Conservation (phyloP, 805 yeast genomes). For the Metschnikowia amazonensis region DNA sequence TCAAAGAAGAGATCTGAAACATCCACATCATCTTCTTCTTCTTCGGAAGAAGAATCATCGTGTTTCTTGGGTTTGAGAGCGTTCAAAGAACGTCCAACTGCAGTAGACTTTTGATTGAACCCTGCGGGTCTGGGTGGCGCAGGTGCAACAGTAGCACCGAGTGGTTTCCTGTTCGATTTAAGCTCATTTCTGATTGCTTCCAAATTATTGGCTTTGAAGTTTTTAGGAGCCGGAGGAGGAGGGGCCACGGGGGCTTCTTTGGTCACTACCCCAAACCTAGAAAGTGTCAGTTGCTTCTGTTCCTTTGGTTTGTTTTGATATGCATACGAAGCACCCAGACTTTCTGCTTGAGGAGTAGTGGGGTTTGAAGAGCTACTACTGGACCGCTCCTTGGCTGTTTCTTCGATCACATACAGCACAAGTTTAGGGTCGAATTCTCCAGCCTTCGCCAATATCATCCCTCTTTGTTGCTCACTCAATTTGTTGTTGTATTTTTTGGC, state of each 20-base stretch:
- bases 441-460: constrained; percentile 60
- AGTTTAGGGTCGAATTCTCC: constrained; percentile 49
- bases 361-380: constrained; percentile 18
- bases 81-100: constrained; percentile 38
- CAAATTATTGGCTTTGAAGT: constrained; percentile 28
- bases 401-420: constrained; percentile 46
- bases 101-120: constrained; percentile 36
- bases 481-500: constrained; percentile 69
- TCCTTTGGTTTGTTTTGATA: constrained; percentile 23
- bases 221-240: constrained; percentile 30
- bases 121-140: constrained; percentile 55
- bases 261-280: constrained; percentile 33
- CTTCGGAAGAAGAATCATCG: constrained; percentile 31
- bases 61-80: constrained; percentile 27
- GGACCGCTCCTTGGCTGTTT: constrained; percentile 29
- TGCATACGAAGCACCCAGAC: constrained; percentile 6
- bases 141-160: constrained; percentile 27
- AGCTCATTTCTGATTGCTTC: constrained; percentile 35
- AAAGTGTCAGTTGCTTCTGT: constrained; percentile 34
- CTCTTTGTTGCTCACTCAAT: constrained; percentile 61
- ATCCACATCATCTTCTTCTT: constrained; percentile 34
- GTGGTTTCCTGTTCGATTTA: constrained; percentile 19
- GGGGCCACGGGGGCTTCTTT: constrained; percentile 34
- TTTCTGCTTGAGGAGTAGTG: constrained; percentile 6
- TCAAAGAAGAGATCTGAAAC: constrained; percentile 40